Conservation (phyloP, 208 protist species). For the Trypanosoma avium region DNA sequence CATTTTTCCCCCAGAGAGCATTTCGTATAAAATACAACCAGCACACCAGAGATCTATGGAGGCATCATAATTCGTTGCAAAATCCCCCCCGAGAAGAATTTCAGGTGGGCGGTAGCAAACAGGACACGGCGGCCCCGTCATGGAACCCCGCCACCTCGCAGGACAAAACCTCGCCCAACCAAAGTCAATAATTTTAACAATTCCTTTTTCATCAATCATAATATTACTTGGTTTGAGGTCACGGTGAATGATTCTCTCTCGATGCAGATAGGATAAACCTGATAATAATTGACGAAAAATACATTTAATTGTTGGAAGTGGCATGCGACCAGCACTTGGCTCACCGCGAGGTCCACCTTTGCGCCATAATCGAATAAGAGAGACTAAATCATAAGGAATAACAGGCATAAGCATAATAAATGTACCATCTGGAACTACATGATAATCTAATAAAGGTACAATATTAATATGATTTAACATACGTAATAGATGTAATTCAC, state of each 20-base stretch:
- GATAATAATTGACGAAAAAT: constrained; percentile 76
- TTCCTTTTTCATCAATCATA: constrained; percentile 71
- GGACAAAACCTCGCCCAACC: constrained; percentile 71
- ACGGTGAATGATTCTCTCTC: constrained; percentile 73
- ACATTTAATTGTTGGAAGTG: constrained; percentile 80
- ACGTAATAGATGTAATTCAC: constrained; percentile 72
- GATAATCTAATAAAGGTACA: constrained; percentile 60
- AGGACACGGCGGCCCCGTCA: constrained; percentile 80
- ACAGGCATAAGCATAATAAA: constrained; percentile 77
- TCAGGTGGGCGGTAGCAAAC: constrained; percentile 78
- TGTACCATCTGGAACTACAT: constrained; percentile 64
- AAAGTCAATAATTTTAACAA: constrained; percentile 91
- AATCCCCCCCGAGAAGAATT: constrained; percentile 52
- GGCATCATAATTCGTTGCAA: constrained; percentile 79
- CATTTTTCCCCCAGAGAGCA: constrained; percentile 95
- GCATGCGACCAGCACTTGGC: constrained; percentile 43
- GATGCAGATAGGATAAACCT: constrained; percentile 81
- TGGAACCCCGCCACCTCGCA: constrained; percentile 20
- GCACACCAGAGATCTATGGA: constrained; percentile 95
- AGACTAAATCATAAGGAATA: constrained; percentile 70
- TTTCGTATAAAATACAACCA: constrained; percentile 98
- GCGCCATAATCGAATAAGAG: constrained; percentile 56
- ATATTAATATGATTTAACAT: constrained; percentile 78
- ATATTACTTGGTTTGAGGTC: constrained; percentile 91
- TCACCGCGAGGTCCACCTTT: constrained; percentile 19